Conservation (phyloP, 305 asterid genomes). For the Ilex paraguariensis region DNA sequence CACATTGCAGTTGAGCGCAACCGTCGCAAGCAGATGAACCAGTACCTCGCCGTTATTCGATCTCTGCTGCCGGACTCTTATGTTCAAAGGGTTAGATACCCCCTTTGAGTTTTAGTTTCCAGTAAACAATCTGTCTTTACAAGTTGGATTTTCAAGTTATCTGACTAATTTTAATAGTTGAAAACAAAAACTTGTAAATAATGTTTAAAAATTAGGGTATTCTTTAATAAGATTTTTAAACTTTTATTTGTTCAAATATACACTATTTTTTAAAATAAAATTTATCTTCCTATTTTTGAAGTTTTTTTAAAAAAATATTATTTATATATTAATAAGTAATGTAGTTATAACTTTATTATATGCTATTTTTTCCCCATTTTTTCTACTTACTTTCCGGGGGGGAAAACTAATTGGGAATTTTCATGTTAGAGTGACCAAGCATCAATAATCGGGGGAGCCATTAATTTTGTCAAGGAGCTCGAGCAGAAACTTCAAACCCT, state of each 20-base stretch:
- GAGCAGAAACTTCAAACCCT: constrained; percentile 42
- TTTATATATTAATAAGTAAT: too few relatives aligned
- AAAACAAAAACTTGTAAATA: too few relatives aligned
- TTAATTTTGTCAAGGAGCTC: constrained; percentile 45
- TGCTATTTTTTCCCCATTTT: not conserved
- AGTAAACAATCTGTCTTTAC: not conserved
- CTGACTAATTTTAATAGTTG: too few relatives aligned
- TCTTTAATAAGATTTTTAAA: too few relatives aligned
- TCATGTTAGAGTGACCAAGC: constrained; percentile 28
- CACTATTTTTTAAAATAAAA: too few relatives aligned
- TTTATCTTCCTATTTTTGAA: too few relatives aligned
- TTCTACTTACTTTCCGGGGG: not conserved
- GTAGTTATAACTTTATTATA: too few relatives aligned
- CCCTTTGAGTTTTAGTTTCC: not conserved
- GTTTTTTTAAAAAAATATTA: too few relatives aligned
- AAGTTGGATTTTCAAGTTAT: not conserved
- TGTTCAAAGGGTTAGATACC: constrained; percentile 16
- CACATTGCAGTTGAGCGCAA: constrained; percentile 23
- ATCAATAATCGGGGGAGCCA: constrained; percentile 49
- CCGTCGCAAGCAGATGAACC: constrained; percentile 18
- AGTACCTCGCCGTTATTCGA: constrained; percentile 13
- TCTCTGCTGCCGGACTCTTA: constrained; percentile 17
- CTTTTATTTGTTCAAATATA: too few relatives aligned
- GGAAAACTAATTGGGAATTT: too few relatives aligned
- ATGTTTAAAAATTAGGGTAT: too few relatives aligned